Base-by-base conservation (phyloP, 495 filamentous ascomycete species). In the Podospora anserina region DNA sequence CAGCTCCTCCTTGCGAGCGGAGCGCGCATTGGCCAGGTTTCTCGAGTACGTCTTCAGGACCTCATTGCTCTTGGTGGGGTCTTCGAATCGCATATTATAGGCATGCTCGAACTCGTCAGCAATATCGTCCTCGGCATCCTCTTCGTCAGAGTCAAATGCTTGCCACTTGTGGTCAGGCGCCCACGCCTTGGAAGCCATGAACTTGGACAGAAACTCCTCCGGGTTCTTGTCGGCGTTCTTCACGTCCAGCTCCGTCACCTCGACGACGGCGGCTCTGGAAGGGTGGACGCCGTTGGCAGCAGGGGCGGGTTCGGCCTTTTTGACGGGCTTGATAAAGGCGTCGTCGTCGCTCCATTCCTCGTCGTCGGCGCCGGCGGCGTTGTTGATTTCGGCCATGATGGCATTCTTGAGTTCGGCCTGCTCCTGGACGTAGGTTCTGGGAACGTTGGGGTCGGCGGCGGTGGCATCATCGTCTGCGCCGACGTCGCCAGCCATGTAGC, bases 1-100 rank as follows among this genome's bases (percentile, higher is more conserved):
- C 73, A 86, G 84, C 53, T 93, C 91, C 65, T 96, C 93, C 66
- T 94, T 85, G 60, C 95, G 87, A 49, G 96, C 94, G 2, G 93
- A 93, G 58, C 90, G 88, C 58, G 87, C 87, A 56, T 89, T 89
- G 55, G 90, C 89, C 30, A 90, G 83, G 75, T 96, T 92, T 87
- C 95, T 88, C 65, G 93, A 88, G 78, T 97, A 94, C 11, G 94
- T 92, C 69, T 89, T 87, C 2, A 97, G 77, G 63, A 90, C 87
- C 74, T 96, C 92, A 71, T 97, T 96, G 68, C 90, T 86, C 70
- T 88, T 90, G 71, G 83, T 84, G 0, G 95, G 93, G 72, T 99
- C 91, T 74, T 99, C 95, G 73, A 99, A 99, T 27, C 95, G 91
- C 78, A 97, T 82, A 78, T 99, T 99, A 81, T 96, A 99, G n/a